Percentiles rank a stretch among this genome's conserved stretches.
phyloP scores from a whole-genome alignment of 331 rosid species.

The Malus hybrid region DNA sequence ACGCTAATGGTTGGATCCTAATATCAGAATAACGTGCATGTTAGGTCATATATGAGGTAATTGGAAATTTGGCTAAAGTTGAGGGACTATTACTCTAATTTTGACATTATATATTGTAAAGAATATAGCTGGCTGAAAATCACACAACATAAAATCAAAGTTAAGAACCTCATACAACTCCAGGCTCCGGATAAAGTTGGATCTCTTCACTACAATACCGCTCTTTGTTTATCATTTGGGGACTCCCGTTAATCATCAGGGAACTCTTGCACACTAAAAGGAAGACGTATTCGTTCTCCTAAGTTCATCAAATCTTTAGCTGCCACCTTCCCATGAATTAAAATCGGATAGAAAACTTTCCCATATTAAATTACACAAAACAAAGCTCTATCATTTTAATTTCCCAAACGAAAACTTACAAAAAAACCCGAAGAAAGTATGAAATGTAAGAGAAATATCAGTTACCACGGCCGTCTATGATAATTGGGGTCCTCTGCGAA shows the following conservation, averaged over 20 bases:
- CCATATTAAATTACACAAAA: neutral
- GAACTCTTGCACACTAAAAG: constrained; percentile 40
- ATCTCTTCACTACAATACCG: constrained; percentile 45
- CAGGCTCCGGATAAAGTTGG: constrained; percentile 41
- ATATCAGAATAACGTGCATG: neutral
- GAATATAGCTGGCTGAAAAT: neutral
- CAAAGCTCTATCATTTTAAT: neutral
- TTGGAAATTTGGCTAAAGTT: too few species aligned
- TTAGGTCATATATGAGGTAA: too few species aligned
- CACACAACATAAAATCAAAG: neutral
- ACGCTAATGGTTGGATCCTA: constrained; percentile 79
- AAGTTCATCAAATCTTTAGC: constrained; percentile 58
- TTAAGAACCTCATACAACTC: constrained; percentile 56
- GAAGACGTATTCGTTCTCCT: constrained; percentile 70
- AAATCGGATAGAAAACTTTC: constrained; percentile 12
- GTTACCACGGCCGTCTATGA: too few species aligned
- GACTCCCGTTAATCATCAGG: constrained; percentile 25
- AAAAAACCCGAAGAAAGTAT: neutral
- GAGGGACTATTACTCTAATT: too few species aligned
- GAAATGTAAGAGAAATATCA: neutral
- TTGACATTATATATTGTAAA: neutral
- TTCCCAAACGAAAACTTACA: neutral
- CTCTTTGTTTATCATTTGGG: constrained; percentile 4
- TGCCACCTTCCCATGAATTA: constrained; percentile 37
- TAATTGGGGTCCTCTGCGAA: too few species aligned